These are phyloP conservation scores for Emergomyces pasteurianus DNA, from an alignment of 2,329 filamentous ascomycete genomes.

Conservation along the genomic window DNA sequence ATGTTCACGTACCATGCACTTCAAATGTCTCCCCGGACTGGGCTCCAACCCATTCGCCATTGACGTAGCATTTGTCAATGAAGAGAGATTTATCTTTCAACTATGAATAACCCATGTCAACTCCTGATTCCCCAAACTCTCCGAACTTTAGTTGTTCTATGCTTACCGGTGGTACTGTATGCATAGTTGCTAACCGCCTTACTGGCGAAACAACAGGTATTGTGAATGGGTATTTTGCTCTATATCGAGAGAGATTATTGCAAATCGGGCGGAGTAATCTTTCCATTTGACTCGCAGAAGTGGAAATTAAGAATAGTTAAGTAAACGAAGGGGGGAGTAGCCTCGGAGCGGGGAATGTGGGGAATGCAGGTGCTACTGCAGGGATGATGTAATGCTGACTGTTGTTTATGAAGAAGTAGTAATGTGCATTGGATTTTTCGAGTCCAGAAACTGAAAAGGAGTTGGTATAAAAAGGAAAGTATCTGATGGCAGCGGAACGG, in stretches of 20 bases:
- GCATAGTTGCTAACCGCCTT: constrained; percentile 32
- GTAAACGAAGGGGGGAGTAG: neutral
- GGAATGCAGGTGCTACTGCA: neutral
- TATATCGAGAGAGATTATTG: constrained; percentile 25
- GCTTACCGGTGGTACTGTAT: constrained; percentile 30
- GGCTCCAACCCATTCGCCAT: constrained; percentile 83
- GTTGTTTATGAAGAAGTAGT: neutral
- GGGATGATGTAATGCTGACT: neutral
- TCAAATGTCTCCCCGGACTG: constrained; percentile 86
- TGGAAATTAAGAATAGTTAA: neutral
- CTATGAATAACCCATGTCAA: constrained; percentile 30
- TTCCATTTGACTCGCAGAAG: constrained; percentile 5
- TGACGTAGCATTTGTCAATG: constrained; percentile 75
- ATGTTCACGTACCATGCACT: constrained; percentile 48
- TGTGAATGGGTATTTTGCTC: constrained; percentile 24
- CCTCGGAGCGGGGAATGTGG: neutral
- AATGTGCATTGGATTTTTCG: neutral
- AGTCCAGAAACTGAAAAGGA: neutral
- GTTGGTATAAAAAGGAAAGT: neutral
- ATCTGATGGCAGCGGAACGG: neutral
- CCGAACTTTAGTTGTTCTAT: neutral
- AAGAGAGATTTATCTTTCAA: constrained; percentile 71
- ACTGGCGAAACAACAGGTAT: constrained; percentile 21
- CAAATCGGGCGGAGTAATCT: constrained; percentile 18
- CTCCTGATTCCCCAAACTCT: neutral